Evolutionary conservation across 352 stramenopile species (phyloP).

Genomic region (Phytophthora sansomeana): DNA sequence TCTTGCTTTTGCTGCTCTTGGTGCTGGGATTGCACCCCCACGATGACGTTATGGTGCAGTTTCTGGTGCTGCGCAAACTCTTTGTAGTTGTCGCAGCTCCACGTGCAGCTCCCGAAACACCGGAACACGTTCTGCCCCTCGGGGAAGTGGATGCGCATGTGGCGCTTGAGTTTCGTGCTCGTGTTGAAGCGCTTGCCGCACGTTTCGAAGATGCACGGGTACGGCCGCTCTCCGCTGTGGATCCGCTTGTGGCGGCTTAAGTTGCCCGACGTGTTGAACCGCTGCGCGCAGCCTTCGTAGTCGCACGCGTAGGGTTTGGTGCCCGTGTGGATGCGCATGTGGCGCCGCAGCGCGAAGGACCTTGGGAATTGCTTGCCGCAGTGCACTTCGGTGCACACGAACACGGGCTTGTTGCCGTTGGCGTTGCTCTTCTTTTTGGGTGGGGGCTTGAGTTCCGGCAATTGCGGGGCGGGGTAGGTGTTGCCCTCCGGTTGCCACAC

Average conservation of each 20-base stretch:
- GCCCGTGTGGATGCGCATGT: conserved; percentile 88
- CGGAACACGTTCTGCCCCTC: conserved; percentile 80
- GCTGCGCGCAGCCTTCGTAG: conserved; percentile 73
- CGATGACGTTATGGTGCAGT: conserved; percentile 75
- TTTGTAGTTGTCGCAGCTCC: conserved; percentile 88
- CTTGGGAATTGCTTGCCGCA: conserved; percentile 88
- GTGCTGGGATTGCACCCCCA: conserved; percentile 44
- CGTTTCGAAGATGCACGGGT: conserved; percentile 76
- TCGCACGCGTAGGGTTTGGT: conserved; percentile 87
- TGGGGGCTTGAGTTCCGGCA: conserved; percentile 16
- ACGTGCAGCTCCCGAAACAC: conserved; percentile 65
- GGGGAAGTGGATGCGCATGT: conserved; percentile 90
- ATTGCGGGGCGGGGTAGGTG: neutral
- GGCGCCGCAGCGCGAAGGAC: conserved; percentile 83
- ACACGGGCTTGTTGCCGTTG: conserved; percentile 48
- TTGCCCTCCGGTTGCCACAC: conserved; percentile 24
- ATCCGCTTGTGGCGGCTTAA: conserved; percentile 90
- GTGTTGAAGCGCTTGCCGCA: conserved; percentile 91
- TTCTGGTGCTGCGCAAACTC: conserved; percentile 83
- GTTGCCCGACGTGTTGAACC: conserved; percentile 91
- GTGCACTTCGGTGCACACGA: conserved; percentile 77
- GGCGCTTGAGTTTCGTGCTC: conserved; percentile 89
- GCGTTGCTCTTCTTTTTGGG: conserved; percentile 46
- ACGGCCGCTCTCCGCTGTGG: conserved; percentile 84
- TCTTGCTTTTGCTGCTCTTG: no score